Base-by-base conservation (phyloP, 352 stramenopile genomes). In the Pythium scleroteichum region DNA sequence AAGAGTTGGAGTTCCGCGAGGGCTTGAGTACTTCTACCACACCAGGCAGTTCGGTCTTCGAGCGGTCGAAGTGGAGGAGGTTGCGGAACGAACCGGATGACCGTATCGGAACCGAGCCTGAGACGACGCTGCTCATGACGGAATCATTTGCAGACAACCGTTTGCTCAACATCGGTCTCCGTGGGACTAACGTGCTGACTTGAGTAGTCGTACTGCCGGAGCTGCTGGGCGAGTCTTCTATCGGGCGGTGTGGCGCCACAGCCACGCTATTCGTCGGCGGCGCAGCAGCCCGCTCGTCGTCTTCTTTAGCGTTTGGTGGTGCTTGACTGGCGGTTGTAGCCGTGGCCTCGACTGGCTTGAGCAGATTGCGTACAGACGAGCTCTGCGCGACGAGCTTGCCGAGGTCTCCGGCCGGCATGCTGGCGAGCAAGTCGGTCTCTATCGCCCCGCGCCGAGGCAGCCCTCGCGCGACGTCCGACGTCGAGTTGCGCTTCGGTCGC, bases 51-150 rank as follows among this genome's bases (percentile, higher is more conserved):
- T 49, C 41, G 1, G 26, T 44, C 32, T 59, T 53, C 20, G 58
- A 35, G 42, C 58, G 58, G 7, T 65, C 50, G 46, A 65, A 65
- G 41, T 48, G 58, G 13, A 24, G 27, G 10, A 65, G 40, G 17
- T 44, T 65, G 4, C 58, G 58, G 7, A 55, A 41, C 29, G 58
- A 59, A 4, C 39, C 42, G 7, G 16, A 23, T 12, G 10, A 20
- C 32, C 44, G 48, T 3, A 16, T 19, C 0, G 49, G 24, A 0
- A 41, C 6, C 3, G 2, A 22, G 12, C 38, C 23, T 3, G 51
- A 2, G 16, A 52, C 35, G 1, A 42, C 33, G 6, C 39, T 27
- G 22, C 14, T 41, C 20, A 53, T 33, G 9, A 24, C 38, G 6
- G 33, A 41, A 13, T 51, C 39, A 16, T 50, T 59, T 1, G 58